Evolutionary conservation across 345 rosid species (phyloP), one percentile per base, ranked within the genome.

Genomic region (Salix viminalis): DNA sequence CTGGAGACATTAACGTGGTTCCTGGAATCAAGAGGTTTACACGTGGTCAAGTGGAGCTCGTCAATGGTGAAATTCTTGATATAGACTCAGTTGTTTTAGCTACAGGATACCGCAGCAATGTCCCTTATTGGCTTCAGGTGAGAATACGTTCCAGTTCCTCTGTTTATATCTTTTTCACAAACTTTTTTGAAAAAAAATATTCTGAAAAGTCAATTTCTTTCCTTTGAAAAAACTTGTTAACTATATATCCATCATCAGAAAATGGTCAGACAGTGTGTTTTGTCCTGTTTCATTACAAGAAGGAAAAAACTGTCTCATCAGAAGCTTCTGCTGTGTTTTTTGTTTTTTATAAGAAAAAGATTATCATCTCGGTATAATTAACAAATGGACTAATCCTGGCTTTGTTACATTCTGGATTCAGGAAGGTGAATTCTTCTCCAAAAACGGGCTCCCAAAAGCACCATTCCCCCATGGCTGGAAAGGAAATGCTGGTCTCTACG

Each of bases 401-500:
- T 52, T 52, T 72, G 67, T 52, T 16, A 19, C 28, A 13, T 80
- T 56, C 32, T 83, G 36, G 16, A 23, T 42, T 42, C 86, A 90
- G 96, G 98, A 94, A 65, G 87, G 84, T 65, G 97, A 94, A 19
- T 86, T 94, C 68, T 92, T 94, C 76, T 85, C 94, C 16, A 84
- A 86, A 66, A 89, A 89, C 44, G 97, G 98, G 48, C 79, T 88
- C 67, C 97, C 91, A 13, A 92, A 87, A 56, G 85, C 88, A 42
- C 92, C 91, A 62, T 92, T 90, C 67, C 97, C 98, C 42, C 83
- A 90, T 80, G 94, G 93, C 7, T 94, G 98, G 98, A 94, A 94
- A 86, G 97, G 97, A 26, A 85, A 80, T 34, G 82, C 87, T 0
- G 97, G 98, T 67, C 84, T 94, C 54, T 94, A 94, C 78, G 97